phyloP scores from a whole-genome alignment of 163 green algal species.

The Chlorella variabilis region DNA sequence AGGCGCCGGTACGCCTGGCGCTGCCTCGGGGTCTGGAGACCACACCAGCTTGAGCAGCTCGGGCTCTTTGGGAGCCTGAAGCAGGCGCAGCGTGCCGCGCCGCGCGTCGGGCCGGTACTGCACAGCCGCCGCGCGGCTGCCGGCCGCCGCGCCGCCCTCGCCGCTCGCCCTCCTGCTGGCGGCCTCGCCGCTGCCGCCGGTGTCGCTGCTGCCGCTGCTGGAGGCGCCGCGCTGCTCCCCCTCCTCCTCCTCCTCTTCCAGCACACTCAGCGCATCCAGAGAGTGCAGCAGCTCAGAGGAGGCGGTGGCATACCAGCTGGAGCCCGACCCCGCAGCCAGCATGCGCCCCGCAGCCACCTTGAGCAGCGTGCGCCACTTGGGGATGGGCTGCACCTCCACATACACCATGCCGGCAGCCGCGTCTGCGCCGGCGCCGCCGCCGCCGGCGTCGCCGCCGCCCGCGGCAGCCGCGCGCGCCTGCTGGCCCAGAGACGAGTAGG shows the following conservation, averaged over 20 bases:
- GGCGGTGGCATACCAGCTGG: neutral
- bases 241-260: neutral
- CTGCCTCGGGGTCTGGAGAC: neutral
- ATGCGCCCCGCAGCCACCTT: conserved; percentile 35
- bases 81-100: conserved; percentile 32
- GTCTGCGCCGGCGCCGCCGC: neutral
- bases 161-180: neutral
- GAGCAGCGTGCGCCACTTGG: conserved; percentile 35
- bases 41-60: conserved; percentile 33
- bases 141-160: neutral
- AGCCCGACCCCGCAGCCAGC: neutral
- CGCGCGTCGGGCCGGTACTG: neutral
- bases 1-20: too few species aligned
- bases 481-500: conserved; percentile 30
- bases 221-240: neutral
- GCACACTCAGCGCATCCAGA: neutral
- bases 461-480: neutral
- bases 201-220: neutral
- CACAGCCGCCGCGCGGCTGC: neutral
- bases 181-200: neutral
- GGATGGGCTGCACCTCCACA: conserved; percentile 35
- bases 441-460: neutral
- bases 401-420: conserved; percentile 15
- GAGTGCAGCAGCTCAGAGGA: conserved; percentile 17
- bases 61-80: conserved; percentile 29